These are phyloP conservation scores for Penicillium canescens DNA, from an alignment of 495 filamentous ascomycete species.

Conservation along the genomic window DNA sequence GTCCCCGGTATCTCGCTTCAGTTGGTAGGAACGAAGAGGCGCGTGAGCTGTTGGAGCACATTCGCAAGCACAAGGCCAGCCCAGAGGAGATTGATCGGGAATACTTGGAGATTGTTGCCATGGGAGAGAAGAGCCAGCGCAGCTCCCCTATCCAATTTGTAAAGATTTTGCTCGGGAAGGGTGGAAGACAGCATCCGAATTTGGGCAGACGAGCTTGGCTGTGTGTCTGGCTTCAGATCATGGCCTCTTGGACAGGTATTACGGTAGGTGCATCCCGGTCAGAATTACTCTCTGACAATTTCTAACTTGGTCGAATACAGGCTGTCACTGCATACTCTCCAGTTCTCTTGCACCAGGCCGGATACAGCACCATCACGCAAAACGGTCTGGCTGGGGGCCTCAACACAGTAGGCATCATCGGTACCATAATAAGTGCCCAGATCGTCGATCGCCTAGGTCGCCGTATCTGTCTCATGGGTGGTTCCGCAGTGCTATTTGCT, in stretches of 20 bases:
- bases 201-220: conserved; percentile 48
- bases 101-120: conserved; percentile 41
- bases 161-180: conserved; percentile 32
- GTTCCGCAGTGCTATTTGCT: conserved; percentile 28
- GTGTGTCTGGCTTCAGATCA: conserved; percentile 55
- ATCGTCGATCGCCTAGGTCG: conserved; percentile 53
- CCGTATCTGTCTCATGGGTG: conserved; percentile 44
- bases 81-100: conserved; percentile 36
- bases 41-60: conserved; percentile 28
- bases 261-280: conserved; percentile 30
- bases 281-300: too few species aligned
- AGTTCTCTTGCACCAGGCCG: conserved; percentile 40
- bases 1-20: conserved; percentile 44
- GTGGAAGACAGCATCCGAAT: conserved; percentile 30
- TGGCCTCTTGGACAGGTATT: conserved; percentile 53
- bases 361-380: conserved; percentile 43
- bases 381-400: conserved; percentile 53
- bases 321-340: conserved; percentile 44
- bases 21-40: conserved; percentile 42
- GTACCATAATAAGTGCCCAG: conserved; percentile 55
- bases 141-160: conserved; percentile 42
- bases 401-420: conserved; percentile 55
- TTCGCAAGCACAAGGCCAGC: conserved; percentile 21
- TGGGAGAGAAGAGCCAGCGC: conserved; percentile 29
- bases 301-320: conserved; percentile 22